Conservation (phyloP, 2,329 filamentous ascomycete species). For the Clonostachys byssicola region DNA sequence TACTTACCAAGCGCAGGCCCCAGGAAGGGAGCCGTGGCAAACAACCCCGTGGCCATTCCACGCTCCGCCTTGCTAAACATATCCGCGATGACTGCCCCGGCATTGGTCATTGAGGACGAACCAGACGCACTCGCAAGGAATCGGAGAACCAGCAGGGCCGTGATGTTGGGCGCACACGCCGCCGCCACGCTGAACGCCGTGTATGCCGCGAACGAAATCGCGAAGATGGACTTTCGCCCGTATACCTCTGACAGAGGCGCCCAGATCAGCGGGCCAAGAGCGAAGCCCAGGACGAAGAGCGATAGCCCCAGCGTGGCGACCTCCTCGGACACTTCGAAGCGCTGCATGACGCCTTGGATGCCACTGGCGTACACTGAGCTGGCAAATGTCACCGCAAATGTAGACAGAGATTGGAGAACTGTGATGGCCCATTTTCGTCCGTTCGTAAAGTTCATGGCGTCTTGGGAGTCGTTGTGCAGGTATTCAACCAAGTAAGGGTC, state of each 20-base stretch:
- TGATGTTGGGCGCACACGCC: slow-evolving; percentile 48
- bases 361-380: slow-evolving; percentile 56
- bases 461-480: slow-evolving; percentile 58
- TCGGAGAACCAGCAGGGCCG: slow-evolving; percentile 53
- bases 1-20: slow-evolving; percentile 36
- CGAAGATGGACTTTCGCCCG: slow-evolving; percentile 50
- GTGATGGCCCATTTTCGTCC: slow-evolving; percentile 59
- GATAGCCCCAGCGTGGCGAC: slow-evolving; percentile 60
- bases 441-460: slow-evolving; percentile 52
- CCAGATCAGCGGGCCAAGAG: slow-evolving; percentile 60
- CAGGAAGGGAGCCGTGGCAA: slow-evolving; percentile 58
- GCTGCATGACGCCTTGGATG: not conserved
- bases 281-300: slow-evolving; percentile 61
- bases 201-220: slow-evolving; percentile 50
- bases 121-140: slow-evolving; percentile 62
- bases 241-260: slow-evolving; percentile 61
- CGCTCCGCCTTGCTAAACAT: slow-evolving; percentile 48
- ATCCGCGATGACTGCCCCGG: slow-evolving; percentile 56
- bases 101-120: slow-evolving; percentile 55
- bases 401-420: slow-evolving; percentile 53
- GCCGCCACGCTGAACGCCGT: slow-evolving; percentile 22
- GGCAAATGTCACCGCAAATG: slow-evolving; percentile 60
- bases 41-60: slow-evolving; percentile 57
- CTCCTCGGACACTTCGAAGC: not conserved
- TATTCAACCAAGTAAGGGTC: slow-evolving; percentile 62